Conservation (phyloP, 129 eudicot species). For the Artemisia tridentata region DNA sequence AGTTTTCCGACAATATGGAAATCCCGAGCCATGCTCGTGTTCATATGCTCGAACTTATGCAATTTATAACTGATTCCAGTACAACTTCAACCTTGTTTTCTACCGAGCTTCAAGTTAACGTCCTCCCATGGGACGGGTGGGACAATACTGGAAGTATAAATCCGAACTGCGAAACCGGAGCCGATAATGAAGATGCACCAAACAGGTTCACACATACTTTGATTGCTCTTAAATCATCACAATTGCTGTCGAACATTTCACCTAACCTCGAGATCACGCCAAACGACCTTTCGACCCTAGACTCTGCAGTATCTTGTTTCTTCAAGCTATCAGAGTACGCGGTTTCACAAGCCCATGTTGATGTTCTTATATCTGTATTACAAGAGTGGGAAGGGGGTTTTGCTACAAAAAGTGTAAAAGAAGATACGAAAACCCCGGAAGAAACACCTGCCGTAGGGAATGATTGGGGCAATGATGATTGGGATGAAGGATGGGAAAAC, state of each 20-base stretch:
- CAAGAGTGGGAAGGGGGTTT: slow-evolving; percentile 84
- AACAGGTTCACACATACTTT: slow-evolving; percentile 62
- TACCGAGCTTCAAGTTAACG: slow-evolving; percentile 36
- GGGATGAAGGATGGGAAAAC: slow-evolving; percentile 99
- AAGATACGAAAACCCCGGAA: slow-evolving; percentile 31
- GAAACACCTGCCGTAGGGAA: slow-evolving; percentile 32
- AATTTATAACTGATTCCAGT: slow-evolving; percentile 48
- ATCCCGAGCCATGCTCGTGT: slow-evolving; percentile 76
- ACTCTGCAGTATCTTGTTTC: slow-evolving; percentile 79
- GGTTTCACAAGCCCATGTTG: slow-evolving; percentile 41
- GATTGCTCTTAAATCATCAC: slow-evolving; percentile 85
- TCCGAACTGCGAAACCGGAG: slow-evolving; percentile 20
- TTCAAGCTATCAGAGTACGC: slow-evolving; percentile 48
- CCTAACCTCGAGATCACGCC: slow-evolving; percentile 62
- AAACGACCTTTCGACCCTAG: slow-evolving; percentile 60
- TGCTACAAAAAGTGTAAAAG: slow-evolving; percentile 29
- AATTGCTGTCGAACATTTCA: slow-evolving; percentile 64
- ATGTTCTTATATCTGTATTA: slow-evolving; percentile 52
- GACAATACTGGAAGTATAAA: slow-evolving; percentile 37
- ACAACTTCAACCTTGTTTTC: slow-evolving; percentile 43
- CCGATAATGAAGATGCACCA: slow-evolving; percentile 41
- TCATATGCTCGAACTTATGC: slow-evolving; percentile 81
- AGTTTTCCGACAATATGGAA: slow-evolving; percentile 68
- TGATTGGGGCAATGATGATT: slow-evolving; percentile 75
- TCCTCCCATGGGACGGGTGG: slow-evolving; percentile 90